Conservation (phyloP, 148 eudicot species). For the Polygonum aviculare region DNA sequence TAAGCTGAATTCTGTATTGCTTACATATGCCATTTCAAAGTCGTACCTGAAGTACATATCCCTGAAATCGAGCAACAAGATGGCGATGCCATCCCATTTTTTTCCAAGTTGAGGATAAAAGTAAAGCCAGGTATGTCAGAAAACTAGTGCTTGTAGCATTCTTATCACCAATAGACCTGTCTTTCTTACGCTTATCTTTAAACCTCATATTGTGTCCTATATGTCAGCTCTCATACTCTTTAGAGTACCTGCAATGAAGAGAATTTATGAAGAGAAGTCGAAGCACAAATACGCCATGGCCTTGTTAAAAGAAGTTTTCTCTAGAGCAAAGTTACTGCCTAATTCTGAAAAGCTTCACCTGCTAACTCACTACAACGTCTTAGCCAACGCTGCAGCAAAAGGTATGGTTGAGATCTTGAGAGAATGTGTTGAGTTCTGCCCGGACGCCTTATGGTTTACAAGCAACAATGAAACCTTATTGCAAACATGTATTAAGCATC, state of each 20-base stretch:
- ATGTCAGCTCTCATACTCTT: not conserved
- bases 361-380: not conserved
- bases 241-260: slow-evolving; percentile 4
- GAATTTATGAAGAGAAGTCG: slow-evolving; percentile 6
- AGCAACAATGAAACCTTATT: not conserved
- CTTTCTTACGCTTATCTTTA: not conserved
- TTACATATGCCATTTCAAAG: not conserved
- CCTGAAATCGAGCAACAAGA: not conserved
- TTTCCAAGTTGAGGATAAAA: not conserved
- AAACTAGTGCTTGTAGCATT: not conserved
- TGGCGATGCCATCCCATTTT: slow-evolving; percentile 2
- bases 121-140: not conserved
- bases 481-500: slow-evolving; percentile 8
- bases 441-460: slow-evolving; percentile 8
- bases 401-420: slow-evolving; percentile 10
- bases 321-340: not conserved
- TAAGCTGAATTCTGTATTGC: not conserved
- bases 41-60: not conserved
- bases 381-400: slow-evolving; percentile 11
- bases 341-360: slow-evolving; percentile 5
- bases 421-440: not conserved
- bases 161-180: not conserved
- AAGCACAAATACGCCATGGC: slow-evolving; percentile 7
- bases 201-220: not conserved
- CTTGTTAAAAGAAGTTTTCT: slow-evolving; percentile 6